A percentile compares a stretch with the other conserved stretches of the same genome.
Conservation (phyloP, 805 yeast species). For the Wickerhamiella nectarea region DNA sequence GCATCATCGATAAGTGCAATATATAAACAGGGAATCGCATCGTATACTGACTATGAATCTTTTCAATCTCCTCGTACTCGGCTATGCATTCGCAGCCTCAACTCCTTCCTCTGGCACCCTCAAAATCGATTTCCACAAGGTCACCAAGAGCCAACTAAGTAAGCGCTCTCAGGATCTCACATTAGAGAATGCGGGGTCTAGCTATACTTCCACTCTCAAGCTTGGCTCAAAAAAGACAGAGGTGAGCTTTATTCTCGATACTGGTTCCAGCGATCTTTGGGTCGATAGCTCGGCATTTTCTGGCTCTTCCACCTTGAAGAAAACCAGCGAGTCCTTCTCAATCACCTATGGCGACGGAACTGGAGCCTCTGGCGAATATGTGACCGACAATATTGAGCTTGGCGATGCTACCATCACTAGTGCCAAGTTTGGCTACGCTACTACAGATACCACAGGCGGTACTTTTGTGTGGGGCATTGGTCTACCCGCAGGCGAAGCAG, state of each 20-base stretch:
- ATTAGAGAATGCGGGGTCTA: too few relatives aligned
- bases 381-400: conserved; percentile 33
- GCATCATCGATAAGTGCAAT: too few relatives aligned
- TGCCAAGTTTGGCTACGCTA: conserved; percentile 64
- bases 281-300: neutral
- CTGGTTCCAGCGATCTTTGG: conserved; percentile 70
- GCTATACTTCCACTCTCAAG: neutral
- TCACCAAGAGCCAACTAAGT: too few relatives aligned
- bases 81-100: too few relatives aligned
- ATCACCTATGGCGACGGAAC: conserved; percentile 34
- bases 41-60: too few relatives aligned
- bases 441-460: conserved; percentile 22
- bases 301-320: conserved; percentile 15
- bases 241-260: conserved; percentile 41
- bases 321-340: conserved; percentile 19
- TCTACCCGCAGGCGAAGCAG: conserved; percentile 21
- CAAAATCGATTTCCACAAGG: too few relatives aligned
- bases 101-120: too few relatives aligned
- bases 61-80: too few relatives aligned
- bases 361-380: neutral
- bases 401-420: conserved; percentile 34
- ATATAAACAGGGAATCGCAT: too few relatives aligned
- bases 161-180: too few relatives aligned
- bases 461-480: conserved; percentile 36
- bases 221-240: neutral